Base-by-base conservation (phyloP, 306 rosid species). In the Vicia villosa region DNA sequence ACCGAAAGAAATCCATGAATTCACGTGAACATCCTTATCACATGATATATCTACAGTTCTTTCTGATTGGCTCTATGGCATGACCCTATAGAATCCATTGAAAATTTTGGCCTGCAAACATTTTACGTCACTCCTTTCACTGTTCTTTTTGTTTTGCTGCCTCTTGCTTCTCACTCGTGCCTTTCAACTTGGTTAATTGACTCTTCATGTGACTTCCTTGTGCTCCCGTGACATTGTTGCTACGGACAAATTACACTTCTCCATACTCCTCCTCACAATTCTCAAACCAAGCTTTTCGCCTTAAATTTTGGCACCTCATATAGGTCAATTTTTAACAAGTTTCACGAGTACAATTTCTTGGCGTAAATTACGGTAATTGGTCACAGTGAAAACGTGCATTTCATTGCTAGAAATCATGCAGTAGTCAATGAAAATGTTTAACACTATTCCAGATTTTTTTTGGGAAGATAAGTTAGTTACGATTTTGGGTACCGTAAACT, bases 151-250 rank as follows among this genome's bases (percentile, higher is more conserved):
- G 40, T 60, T 42, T 22, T 7, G 74, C 42, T 55, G 22, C 15
- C 52, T 20, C 51, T 40, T 28, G n/a, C n/a, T 8, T 50, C 12
- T 50, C 26, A 50, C 56, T 50, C 61, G 76, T 62, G 72, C 16
- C 59, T 54, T 28, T 79, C 73, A 63, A 74, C 69, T 69, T 11
- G 63, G 42, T 49, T 52, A 6, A 10, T 68, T 52, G 65, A 59
- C 49, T 67, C 38, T 47, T 76, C 91, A 76, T 68, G 96, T 86
- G 92, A 89, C 70, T 76, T 22, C 16, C 20, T 5, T 51, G 64
- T 15, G 72, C 2, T 4, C 65, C 95, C 89, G 88, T 89, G 96
- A 86, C 80, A 79, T 32, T 10, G 70, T 52, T 43, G 57, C 82
- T 36, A 49, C 6, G 38, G 83, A 88, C 85, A 83, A 77, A 77